phyloP scores from a whole-genome alignment of 768 basidiomycete genomes.

The Galerina marginata region DNA sequence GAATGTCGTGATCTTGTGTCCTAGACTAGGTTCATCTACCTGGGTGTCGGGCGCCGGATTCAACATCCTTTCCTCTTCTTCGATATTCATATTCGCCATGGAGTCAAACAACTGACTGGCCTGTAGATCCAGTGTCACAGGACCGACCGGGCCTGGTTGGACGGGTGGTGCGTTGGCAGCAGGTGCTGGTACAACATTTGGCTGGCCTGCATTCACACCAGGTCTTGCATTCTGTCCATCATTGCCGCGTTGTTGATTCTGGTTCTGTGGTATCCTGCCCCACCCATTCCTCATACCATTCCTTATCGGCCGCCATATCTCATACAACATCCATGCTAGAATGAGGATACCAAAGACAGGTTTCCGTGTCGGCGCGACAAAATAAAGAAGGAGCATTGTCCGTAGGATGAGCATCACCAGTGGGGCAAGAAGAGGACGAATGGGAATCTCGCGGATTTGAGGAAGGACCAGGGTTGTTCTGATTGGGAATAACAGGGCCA shows the following conservation, averaged over 20 bases:
- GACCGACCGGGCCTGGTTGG: constrained; percentile 20
- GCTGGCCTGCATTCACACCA: constrained; percentile 11
- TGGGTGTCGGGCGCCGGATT: constrained; percentile 32
- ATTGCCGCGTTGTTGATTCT: constrained; percentile 29
- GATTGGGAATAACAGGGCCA: constrained; percentile 32
- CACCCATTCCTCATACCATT: constrained; percentile 43
- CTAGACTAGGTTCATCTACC: constrained; percentile 50
- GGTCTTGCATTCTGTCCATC: constrained; percentile 18
- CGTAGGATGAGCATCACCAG: constrained; percentile 71
- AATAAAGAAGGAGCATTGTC: constrained; percentile 72
- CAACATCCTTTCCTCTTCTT: constrained; percentile 58
- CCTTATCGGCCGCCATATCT: constrained; percentile 75
- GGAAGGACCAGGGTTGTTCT: constrained; percentile 34
- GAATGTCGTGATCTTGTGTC: constrained; percentile 60
- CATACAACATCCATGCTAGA: constrained; percentile 73
- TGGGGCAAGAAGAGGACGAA: constrained; percentile 73
- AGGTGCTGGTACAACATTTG: constrained; percentile 15
- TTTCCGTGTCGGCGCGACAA: constrained; percentile 76
- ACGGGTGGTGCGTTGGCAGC: constrained; percentile 20
- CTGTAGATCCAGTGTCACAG: constrained; percentile 37
- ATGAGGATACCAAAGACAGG: constrained; percentile 72
- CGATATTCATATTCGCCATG: constrained; percentile 62
- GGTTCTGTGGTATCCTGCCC: constrained; percentile 36
- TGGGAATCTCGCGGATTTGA: constrained; percentile 61
- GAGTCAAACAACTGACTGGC: constrained; percentile 47